A percentile compares a stretch with the other conserved stretches of the same genome.
Conservation (phyloP, 305 asterid species). For the Fraxinus xanthoxyloides region DNA sequence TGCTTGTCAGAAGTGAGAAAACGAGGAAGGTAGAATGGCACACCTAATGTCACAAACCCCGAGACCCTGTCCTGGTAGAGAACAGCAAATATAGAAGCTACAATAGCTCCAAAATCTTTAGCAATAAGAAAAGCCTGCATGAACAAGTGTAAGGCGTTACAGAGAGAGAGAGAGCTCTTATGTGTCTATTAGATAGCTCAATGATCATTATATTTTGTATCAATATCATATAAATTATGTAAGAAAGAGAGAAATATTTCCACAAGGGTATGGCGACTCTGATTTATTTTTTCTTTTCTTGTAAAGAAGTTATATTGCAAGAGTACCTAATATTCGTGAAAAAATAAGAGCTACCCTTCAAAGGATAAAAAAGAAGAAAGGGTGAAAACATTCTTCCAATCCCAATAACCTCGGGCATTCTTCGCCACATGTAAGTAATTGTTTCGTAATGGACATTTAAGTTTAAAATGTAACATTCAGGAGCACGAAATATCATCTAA, state of each 20-base stretch:
- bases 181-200: background rate
- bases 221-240: background rate
- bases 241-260: background rate
- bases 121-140: slow-evolving; percentile 41
- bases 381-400: background rate
- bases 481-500: background rate
- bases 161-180: background rate
- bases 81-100: slow-evolving; percentile 38
- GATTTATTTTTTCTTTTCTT: no score
- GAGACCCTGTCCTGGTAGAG: slow-evolving; percentile 46
- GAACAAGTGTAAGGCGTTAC: background rate
- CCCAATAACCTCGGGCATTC: background rate
- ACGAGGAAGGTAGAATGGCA: slow-evolving; percentile 35
- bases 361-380: background rate
- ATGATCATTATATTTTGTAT: background rate
- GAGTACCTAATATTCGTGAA: background rate
- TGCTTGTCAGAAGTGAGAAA: background rate
- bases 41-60: slow-evolving; percentile 41
- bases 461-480: background rate
- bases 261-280: background rate
- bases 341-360: background rate
- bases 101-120: slow-evolving; percentile 45
- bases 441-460: background rate
- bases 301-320: background rate
- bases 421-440: background rate